Evolutionary conservation across 805 yeast species (phyloP).

Genomic region (Cyberlindnera americana): DNA sequence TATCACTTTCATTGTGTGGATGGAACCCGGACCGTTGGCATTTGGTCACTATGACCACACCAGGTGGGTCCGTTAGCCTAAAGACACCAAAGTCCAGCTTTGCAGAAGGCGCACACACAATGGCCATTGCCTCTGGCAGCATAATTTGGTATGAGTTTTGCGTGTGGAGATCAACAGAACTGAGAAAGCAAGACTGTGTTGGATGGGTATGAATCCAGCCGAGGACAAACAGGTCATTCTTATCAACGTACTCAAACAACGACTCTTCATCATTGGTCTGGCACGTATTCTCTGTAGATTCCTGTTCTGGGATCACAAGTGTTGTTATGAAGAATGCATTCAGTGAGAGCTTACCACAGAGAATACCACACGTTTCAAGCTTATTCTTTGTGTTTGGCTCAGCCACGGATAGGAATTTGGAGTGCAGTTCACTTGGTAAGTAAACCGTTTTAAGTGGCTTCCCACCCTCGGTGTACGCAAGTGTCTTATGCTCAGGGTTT

Average conservation of each 20-base stretch:
- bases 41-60: conserved; percentile 49
- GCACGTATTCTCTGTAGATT: conserved; percentile 60
- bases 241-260: conserved; percentile 52
- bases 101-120: conserved; percentile 57
- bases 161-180: conserved; percentile 65
- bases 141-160: conserved; percentile 66
- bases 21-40: conserved; percentile 54
- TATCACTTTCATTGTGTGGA: conserved; percentile 50
- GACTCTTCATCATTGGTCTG: conserved; percentile 56
- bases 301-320: conserved; percentile 60
- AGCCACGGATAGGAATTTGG: conserved; percentile 44
- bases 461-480: conserved; percentile 52
- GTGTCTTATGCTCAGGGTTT: conserved; percentile 34
- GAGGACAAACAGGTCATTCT: conserved; percentile 53
- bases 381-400: conserved; percentile 43
- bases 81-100: conserved; percentile 47
- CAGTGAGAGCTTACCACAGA: conserved; percentile 57
- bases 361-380: conserved; percentile 64
- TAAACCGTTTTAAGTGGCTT: conserved; percentile 49
- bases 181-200: conserved; percentile 65
- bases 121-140: conserved; percentile 67
- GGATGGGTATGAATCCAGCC: conserved; percentile 81
- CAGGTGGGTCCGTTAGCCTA: conserved; percentile 64
- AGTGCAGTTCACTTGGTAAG: conserved; percentile 43
- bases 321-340: conserved; percentile 64